Evolutionary conservation across 2,329 filamentous ascomycete species (phyloP), one percentile per base, ranked within the genome.

Genomic region (Venturia carpophila): DNA sequence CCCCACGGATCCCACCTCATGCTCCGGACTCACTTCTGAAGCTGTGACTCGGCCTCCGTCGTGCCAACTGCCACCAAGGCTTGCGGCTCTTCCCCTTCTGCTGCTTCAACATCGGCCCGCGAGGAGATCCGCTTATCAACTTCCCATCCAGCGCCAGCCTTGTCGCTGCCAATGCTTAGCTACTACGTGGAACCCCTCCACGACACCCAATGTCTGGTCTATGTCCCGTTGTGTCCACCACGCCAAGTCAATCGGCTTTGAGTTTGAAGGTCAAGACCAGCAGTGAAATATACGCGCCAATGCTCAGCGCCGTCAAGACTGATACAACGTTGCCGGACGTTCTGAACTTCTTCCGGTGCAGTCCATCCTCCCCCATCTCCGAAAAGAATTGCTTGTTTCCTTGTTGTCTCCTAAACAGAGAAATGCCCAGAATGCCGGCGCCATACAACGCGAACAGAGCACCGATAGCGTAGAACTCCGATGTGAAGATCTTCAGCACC

Each of bases 381-480:
- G 82, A 84, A 76, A 97, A 97, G 79, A 99, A 97, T 76, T 97
- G 93, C 69, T 87, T 85, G 73, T 97, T 96, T 66, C 94, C 92
- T 77, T 97, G 90, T 73, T 92, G 90, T 64, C 94, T 86, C 66
- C 94, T 84, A 76, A 95, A 95, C 64, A 91, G 80, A 70, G 91
- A 89, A 67, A 95, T 91, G 34, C 90, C 81, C 73, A 97, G 80
- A 60, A 99, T 84, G 7, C 91, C 90, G 3, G 88, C 87, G 15
- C 93, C 94, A 73, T 97, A 97, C 61, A 91, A 87, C 55, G 94
- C 92, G 74, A 97, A 97, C 41, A 99, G 82, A 7, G 94, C 94
- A n/a, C 94, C 94, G 68, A 97, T 96, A 70, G 89, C 87, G 78
- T 97, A 97, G 80, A 99, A 97, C 74, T 97, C 94, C 63, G 87